Evolutionary conservation across 169 alveolate species (phyloP).

Genomic region (Cryptosporidium meleagridis): DNA sequence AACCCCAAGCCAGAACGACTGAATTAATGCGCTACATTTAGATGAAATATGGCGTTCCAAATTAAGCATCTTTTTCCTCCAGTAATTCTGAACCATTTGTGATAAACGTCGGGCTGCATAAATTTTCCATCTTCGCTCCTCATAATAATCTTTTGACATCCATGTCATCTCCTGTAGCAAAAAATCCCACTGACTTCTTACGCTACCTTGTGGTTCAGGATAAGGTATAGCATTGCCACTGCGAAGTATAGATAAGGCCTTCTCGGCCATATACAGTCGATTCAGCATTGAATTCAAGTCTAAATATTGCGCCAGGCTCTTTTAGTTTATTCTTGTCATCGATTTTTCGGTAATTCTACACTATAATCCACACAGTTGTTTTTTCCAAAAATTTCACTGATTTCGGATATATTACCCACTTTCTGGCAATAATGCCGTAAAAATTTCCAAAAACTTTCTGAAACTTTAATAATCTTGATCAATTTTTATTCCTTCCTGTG

Average conservation of each 20-base stretch:
- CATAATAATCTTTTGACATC: slow-evolving; percentile 83
- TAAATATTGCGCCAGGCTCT: background rate
- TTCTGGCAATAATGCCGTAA: background rate
- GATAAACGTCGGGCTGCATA: slow-evolving; percentile 81
- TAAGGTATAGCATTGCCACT: slow-evolving; percentile 31
- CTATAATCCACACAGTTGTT: slow-evolving; percentile 19
- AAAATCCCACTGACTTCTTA: slow-evolving; percentile 78
- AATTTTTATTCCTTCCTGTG: background rate
- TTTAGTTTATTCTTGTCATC: slow-evolving; percentile 7
- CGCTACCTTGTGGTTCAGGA: slow-evolving; percentile 72
- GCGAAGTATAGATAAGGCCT: slow-evolving; percentile 72
- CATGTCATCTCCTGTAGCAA: slow-evolving; percentile 82
- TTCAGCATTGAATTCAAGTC: slow-evolving; percentile 53
- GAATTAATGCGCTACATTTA: slow-evolving; percentile 63
- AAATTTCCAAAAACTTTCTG: background rate
- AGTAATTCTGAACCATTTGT: slow-evolving; percentile 77
- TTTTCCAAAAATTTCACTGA: background rate
- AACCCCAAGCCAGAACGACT: slow-evolving; percentile 76
- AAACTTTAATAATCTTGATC: background rate
- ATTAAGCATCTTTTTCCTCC: slow-evolving; percentile 68
- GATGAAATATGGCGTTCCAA: slow-evolving; percentile 67
- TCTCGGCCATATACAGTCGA: slow-evolving; percentile 72
- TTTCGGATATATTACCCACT: background rate
- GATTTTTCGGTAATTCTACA: slow-evolving; percentile 1
- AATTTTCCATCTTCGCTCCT: slow-evolving; percentile 84